These are phyloP conservation scores for Rauvolfia tetraphylla DNA, from an alignment of 257 asterid genomes.

Conservation along the genomic window DNA sequence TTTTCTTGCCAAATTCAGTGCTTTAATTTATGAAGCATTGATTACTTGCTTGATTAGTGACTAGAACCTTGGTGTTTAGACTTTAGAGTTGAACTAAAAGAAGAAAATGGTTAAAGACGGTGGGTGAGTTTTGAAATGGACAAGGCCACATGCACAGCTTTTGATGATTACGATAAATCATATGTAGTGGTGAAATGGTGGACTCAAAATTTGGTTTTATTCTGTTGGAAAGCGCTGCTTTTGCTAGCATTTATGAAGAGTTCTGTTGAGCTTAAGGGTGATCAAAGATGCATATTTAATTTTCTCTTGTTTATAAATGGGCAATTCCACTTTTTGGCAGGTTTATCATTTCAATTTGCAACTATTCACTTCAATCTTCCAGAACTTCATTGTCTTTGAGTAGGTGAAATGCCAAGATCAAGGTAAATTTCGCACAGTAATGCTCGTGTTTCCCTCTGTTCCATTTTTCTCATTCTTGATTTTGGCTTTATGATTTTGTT, in stretches of 20 bases:
- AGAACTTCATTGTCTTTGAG: not conserved
- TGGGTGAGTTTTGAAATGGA: not conserved
- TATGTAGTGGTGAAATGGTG: conserved; percentile 23
- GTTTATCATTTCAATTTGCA: not conserved
- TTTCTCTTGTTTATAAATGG: not conserved
- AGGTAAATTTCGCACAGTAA: conserved; percentile 36
- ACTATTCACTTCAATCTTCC: not conserved
- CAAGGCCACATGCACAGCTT: conserved; percentile 24
- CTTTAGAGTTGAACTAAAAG: not conserved
- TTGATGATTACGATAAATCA: conserved; percentile 37
- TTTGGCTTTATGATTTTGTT: conserved; percentile 7
- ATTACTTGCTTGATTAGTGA: not conserved
- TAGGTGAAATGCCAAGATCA: conserved; percentile 64
- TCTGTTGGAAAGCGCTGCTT: conserved; percentile 1
- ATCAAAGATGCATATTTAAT: not conserved
- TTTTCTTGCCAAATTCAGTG: not conserved
- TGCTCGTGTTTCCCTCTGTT: not conserved
- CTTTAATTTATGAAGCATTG: not conserved
- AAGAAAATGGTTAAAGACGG: not conserved
- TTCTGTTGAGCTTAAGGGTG: not conserved
- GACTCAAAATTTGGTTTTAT: conserved; percentile 27
- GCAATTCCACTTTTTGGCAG: conserved; percentile 6
- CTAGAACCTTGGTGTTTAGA: no score
- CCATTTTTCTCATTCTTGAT: conserved; percentile 4
- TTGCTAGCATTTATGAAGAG: conserved; percentile 2